Evolutionary conservation across 345 rosid species (phyloP).

Genomic region (Dipteronia dyeriana): DNA sequence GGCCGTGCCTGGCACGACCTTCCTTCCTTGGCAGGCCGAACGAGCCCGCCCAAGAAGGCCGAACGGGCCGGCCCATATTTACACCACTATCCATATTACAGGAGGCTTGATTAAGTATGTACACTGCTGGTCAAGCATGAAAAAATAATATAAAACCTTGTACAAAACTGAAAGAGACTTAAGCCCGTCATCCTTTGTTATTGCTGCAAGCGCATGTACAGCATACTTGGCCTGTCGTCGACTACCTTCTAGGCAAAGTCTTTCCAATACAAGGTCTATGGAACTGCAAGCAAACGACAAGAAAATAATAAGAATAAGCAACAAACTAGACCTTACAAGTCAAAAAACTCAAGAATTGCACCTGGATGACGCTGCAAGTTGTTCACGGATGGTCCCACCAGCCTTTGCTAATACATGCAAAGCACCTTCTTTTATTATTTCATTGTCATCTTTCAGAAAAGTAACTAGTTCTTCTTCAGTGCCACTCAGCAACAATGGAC

Average conservation of each 20-base stretch:
- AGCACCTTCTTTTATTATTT: conserved; percentile 82
- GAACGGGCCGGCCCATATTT: no score
- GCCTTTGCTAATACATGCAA: conserved; percentile 93
- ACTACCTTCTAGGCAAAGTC: conserved; percentile 91
- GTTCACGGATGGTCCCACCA: conserved; percentile 94
- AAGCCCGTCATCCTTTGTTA: conserved; percentile 96
- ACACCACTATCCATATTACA: background rate
- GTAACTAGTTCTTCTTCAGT: conserved; percentile 76
- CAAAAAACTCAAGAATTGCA: conserved; percentile 32
- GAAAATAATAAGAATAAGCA: conserved; percentile 29
- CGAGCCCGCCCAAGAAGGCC: no score
- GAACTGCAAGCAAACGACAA: conserved; percentile 60
- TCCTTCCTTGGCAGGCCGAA: no score
- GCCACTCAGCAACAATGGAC: conserved; percentile 80
- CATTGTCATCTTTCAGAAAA: conserved; percentile 85
- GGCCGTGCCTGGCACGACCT: no score
- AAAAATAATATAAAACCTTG: conserved; percentile 53
- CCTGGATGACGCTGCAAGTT: conserved; percentile 82
- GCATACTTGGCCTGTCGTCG: conserved; percentile 96
- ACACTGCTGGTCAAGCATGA: conserved; percentile 13
- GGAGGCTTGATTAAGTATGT: background rate
- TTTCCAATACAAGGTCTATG: conserved; percentile 87
- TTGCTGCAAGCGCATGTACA: conserved; percentile 95
- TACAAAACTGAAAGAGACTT: conserved; percentile 94
- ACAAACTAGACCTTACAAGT: conserved; percentile 17